Evolutionary conservation across 1,284 basidiomycete species (phyloP).

Genomic region (Volvariella volvacea): DNA sequence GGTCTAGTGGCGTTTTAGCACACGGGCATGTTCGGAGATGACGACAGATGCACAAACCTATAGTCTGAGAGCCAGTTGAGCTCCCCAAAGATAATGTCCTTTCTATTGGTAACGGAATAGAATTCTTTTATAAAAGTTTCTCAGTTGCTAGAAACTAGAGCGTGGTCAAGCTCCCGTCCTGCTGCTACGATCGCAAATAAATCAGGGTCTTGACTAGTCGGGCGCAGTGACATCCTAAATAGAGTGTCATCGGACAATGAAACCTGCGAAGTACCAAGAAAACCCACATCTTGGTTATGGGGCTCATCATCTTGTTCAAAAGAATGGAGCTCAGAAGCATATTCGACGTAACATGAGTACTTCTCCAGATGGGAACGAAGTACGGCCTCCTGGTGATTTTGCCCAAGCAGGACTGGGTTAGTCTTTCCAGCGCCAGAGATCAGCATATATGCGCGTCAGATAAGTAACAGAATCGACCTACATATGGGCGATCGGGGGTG

Average conservation of each 20-base stretch:
- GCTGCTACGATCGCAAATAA: constrained; percentile 1
- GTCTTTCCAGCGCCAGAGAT: not conserved
- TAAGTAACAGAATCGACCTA: constrained; percentile 3
- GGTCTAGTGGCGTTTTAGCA: not conserved
- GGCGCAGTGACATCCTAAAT: not conserved
- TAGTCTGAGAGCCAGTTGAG: constrained; percentile 17
- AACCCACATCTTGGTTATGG: not conserved
- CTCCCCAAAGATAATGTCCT: constrained; percentile 21
- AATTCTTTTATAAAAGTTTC: constrained; percentile 15
- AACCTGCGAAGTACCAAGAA: no score
- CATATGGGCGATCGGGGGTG: constrained; percentile 9
- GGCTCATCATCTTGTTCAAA: not conserved
- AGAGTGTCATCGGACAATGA: not conserved
- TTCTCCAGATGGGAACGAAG: not conserved
- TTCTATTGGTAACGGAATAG: constrained; percentile 16
- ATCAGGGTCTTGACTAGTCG: constrained; percentile 6
- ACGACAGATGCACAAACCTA: constrained; percentile 12
- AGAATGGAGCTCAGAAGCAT: not conserved
- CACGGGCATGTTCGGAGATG: not conserved
- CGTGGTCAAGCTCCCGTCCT: constrained; percentile 13
- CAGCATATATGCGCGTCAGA: no score
- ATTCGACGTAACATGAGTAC: not conserved
- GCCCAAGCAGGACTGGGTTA: not conserved
- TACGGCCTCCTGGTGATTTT: not conserved
- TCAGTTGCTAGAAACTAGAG: constrained; percentile 13